A percentile compares a stretch with the other conserved stretches of the same genome.
Conservation (phyloP, 2,329 filamentous ascomycete genomes). For the Pseudocercospora ulei region DNA sequence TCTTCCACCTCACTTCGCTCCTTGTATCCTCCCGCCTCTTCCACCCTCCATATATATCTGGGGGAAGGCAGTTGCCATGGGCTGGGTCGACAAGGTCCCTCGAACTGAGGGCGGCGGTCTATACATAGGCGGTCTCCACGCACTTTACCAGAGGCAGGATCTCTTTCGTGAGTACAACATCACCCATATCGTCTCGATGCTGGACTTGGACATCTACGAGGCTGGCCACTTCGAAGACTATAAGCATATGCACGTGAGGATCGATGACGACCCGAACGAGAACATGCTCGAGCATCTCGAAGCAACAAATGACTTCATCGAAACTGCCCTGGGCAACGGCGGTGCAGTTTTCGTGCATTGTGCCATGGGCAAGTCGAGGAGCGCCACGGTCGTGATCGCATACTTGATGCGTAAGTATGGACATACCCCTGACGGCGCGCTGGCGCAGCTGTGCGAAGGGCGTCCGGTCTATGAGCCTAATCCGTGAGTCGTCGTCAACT, state of each 20-base stretch:
- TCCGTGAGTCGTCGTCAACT: conserved; percentile 28
- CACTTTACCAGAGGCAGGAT: conserved; percentile 41
- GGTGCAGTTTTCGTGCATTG: conserved; percentile 61
- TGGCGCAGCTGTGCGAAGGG: conserved; percentile 58
- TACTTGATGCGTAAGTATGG: conserved; percentile 59
- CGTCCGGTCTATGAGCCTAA: conserved; percentile 82
- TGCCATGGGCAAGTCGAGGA: conserved; percentile 91
- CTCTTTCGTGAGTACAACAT: conserved; percentile 62
- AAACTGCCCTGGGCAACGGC: conserved; percentile 55
- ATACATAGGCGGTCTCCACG: conserved; percentile 38
- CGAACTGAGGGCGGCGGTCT: conserved; percentile 30
- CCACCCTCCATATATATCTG: background rate
- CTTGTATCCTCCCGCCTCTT: background rate
- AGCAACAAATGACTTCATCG: conserved; percentile 61
- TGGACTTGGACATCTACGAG: conserved; percentile 54
- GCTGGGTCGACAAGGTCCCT: conserved; percentile 37
- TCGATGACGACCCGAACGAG: conserved; percentile 82
- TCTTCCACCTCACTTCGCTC: background rate
- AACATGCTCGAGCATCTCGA: conserved; percentile 74
- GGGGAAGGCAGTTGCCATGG: conserved; percentile 24
- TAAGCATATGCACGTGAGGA: conserved; percentile 65
- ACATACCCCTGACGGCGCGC: conserved; percentile 51
- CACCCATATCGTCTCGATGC: conserved; percentile 76
- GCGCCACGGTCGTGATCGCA: conserved; percentile 69
- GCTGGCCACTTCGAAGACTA: conserved; percentile 44